Conservation (phyloP, 257 asterid genomes). For the Euphrasia confusa region DNA sequence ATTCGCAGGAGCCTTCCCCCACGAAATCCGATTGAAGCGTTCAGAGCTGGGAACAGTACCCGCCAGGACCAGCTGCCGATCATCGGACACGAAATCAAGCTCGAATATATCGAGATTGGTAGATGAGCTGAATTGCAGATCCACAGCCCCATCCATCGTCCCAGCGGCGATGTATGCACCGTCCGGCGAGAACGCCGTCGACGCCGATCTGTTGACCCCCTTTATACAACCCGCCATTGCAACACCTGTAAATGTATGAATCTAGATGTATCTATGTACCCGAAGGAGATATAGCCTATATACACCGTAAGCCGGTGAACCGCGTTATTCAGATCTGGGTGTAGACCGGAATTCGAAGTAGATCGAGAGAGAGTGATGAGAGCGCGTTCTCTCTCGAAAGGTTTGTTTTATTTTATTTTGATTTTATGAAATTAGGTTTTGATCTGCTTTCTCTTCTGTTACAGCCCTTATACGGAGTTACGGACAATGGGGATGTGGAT, state of each 20-base stretch:
- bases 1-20: conserved; percentile 58
- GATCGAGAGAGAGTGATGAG: conserved; percentile 23
- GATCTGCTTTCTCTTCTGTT: conserved; percentile 17
- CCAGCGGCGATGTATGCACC: conserved; percentile 89
- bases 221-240: conserved; percentile 70
- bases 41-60: conserved; percentile 80
- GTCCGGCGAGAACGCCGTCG: conserved; percentile 89
- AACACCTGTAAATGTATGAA: conserved; percentile 23
- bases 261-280: conserved; percentile 19
- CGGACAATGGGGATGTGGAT: too few relatives aligned
- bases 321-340: conserved; percentile 28
- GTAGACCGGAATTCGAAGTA: not conserved
- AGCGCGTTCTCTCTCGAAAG: conserved; percentile 28
- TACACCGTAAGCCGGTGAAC: conserved; percentile 18
- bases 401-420: conserved; percentile 22
- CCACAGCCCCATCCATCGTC: conserved; percentile 99
- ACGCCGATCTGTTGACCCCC: conserved; percentile 86
- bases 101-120: conserved; percentile 88
- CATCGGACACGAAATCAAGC: conserved; percentile 84
- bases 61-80: conserved; percentile 55
- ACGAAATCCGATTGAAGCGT: conserved; percentile 77
- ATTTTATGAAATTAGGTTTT: conserved; percentile 26
- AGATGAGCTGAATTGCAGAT: conserved; percentile 89
- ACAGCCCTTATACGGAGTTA: not conserved
- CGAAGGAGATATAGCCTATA: conserved; percentile 21